phyloP scores from a whole-genome alignment of 768 basidiomycete species.

The Tricholomella constricta region DNA sequence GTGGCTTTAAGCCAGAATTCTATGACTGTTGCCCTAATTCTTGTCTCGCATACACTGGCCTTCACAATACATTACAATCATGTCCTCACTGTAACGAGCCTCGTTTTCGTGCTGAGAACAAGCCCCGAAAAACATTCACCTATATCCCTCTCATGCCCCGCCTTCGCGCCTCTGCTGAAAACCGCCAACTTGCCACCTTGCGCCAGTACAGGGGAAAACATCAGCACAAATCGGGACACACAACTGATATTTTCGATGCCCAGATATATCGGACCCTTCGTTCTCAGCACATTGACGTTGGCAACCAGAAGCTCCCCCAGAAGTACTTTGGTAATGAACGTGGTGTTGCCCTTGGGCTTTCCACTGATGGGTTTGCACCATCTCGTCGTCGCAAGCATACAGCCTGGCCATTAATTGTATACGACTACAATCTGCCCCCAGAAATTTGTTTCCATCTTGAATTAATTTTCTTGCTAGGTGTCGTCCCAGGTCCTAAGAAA shows the following conservation, averaged over 20 bases:
- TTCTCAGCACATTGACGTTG: constrained; percentile 23
- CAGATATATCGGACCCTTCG: constrained; percentile 27
- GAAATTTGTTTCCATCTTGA: constrained; percentile 31
- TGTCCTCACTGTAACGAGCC: too few species aligned
- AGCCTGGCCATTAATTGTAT: constrained; percentile 39
- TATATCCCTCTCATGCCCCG: too few species aligned
- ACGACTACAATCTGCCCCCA: constrained; percentile 32
- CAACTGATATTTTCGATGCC: constrained; percentile 38
- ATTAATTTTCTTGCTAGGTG: constrained; percentile 34
- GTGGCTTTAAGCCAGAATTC: too few species aligned
- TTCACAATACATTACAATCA: too few species aligned
- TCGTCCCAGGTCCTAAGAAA: constrained; percentile 43
- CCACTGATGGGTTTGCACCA: constrained; percentile 40
- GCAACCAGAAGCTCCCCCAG: constrained; percentile 22
- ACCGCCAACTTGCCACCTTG: too few species aligned
- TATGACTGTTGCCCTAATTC: too few species aligned
- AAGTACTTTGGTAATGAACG: constrained; percentile 34
- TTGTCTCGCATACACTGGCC: too few species aligned
- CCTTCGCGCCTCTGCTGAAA: too few species aligned
- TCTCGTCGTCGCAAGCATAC: constrained; percentile 30
- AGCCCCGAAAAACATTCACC: too few species aligned
- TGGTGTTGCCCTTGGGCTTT: constrained; percentile 42
- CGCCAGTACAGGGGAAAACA: constrained; percentile 23
- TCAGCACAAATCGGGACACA: not conserved
- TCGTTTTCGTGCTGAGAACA: too few species aligned